Evolutionary conservation across 2,329 filamentous ascomycete species (phyloP), one percentile per base, ranked within the genome.

Genomic region (Aspergillus awamori): DNA sequence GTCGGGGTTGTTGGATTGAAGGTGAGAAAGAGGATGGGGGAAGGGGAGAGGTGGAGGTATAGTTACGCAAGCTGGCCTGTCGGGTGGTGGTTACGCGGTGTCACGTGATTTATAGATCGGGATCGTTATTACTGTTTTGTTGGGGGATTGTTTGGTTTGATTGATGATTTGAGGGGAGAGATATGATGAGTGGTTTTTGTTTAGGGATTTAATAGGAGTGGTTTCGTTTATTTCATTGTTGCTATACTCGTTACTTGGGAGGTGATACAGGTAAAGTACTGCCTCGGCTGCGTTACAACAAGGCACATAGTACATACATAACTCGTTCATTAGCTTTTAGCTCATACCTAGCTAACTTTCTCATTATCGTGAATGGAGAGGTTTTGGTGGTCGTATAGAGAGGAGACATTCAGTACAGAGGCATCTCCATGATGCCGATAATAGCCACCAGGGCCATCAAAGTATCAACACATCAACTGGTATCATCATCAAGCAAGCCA

Each of bases 401-500:
- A 49, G 45, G 45, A 49, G 45, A 49, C 24, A 30, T 30, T 49
- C 22, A 48, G 45, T 26, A 11, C 11, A 22, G 11, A 30, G 24
- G 45, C 15, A 49, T 24, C 24, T 11, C 24, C 7, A 48, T 48
- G 13, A 24, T 20, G 39, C 39, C 17, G 39, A 20, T 17, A 13
- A 26, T 24, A 24, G 45, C 45, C 45, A 49, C 45, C 45, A 49
- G 45, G 45, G 24, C 45, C 24, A 24, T 26, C 45, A 17, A 30
- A 38, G 33, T 53, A 53, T 41, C 36, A 20, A 30, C 38, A 20
- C 55, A n/a, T 11, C 6, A 20, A 58, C 28, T 30, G 36, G 26
- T 11, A 11, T 53, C 38, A 11, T 53, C 38, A 55, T 69, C 48
- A 74, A 38, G 65, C 58, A 64, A 74, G 65, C 73, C 73, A 76